These are phyloP conservation scores for Asterochloris erici DNA, from an alignment of 139 green algal species.

Conservation along the genomic window DNA sequence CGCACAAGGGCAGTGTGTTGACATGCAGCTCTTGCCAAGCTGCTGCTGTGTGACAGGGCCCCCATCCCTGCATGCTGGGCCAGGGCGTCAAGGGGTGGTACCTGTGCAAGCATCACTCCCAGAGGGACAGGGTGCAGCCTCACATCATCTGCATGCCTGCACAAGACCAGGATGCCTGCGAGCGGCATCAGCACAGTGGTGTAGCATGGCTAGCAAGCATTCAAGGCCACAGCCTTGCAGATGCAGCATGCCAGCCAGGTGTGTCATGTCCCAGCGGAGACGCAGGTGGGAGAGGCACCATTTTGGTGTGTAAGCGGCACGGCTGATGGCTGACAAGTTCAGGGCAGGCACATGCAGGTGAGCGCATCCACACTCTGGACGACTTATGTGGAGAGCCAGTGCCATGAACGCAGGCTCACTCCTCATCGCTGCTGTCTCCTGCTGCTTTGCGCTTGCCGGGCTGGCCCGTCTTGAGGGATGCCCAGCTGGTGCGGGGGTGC, in stretches of 20 bases:
- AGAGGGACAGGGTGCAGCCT: too few species aligned
- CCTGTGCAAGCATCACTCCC: too few species aligned
- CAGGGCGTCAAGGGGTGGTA: too few species aligned
- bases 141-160: too few species aligned
- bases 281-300: neutral
- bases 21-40: too few species aligned
- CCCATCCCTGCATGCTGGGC: too few species aligned
- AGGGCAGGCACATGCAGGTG: neutral
- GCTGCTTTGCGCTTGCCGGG: conserved; percentile 13
- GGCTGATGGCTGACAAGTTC: neutral
- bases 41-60: too few species aligned
- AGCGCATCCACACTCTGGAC: neutral
- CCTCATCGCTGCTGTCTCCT: conserved; percentile 25
- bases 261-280: neutral
- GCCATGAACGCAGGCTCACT: neutral
- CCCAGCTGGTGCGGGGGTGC: conserved; percentile 69
- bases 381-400: neutral
- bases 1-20: too few species aligned
- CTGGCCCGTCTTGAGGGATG: conserved; percentile 10
- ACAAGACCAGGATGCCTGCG: too few species aligned
- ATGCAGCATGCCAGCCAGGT: neutral
- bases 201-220: too few species aligned
- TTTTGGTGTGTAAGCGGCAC: neutral
- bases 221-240: too few species aligned
- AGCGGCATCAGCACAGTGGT: too few species aligned